phyloP scores from a whole-genome alignment of 768 basidiomycete species.

The Lactarius deliciosus region DNA sequence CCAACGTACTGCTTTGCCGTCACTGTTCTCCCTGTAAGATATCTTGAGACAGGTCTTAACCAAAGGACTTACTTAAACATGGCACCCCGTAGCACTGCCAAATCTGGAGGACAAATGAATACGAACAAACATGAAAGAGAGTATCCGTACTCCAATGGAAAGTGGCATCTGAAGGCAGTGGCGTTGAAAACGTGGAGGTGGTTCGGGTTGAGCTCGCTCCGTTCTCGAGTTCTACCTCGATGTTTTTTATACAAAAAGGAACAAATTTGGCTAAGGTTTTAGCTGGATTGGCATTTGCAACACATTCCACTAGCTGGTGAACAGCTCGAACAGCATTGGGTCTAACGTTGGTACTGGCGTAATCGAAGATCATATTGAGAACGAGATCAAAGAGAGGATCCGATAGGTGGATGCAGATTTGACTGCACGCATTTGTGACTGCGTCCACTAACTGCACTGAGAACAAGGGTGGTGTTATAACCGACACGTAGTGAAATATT shows the following conservation, averaged over 20 bases:
- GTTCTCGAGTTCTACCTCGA: constrained; percentile 74
- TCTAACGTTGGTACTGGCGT: constrained; percentile 76
- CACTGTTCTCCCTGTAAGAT: constrained; percentile 31
- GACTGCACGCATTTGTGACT: constrained; percentile 71
- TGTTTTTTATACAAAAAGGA: constrained; percentile 67
- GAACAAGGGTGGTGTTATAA: constrained; percentile 6
- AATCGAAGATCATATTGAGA: constrained; percentile 80
- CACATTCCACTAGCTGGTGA: constrained; percentile 81
- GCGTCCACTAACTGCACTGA: constrained; percentile 75
- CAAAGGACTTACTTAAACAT: constrained; percentile 65
- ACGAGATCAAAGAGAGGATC: constrained; percentile 76
- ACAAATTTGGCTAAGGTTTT: constrained; percentile 82
- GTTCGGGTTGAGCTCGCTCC: constrained; percentile 77
- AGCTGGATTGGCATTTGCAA: constrained; percentile 74
- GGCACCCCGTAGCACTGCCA: constrained; percentile 76
- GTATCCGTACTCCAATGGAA: constrained; percentile 75
- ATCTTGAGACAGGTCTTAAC: neutral
- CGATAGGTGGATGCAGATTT: constrained; percentile 74
- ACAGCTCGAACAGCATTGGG: constrained; percentile 86
- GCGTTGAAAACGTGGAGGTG: constrained; percentile 60
- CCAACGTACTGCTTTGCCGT: constrained; percentile 57
- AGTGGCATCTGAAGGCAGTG: constrained; percentile 78
- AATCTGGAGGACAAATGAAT: constrained; percentile 44
- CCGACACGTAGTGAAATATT: neutral
- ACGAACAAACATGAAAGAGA: neutral